Evolutionary conservation across 306 rosid genomes (phyloP).

Genomic region (Benincasa hispida): DNA sequence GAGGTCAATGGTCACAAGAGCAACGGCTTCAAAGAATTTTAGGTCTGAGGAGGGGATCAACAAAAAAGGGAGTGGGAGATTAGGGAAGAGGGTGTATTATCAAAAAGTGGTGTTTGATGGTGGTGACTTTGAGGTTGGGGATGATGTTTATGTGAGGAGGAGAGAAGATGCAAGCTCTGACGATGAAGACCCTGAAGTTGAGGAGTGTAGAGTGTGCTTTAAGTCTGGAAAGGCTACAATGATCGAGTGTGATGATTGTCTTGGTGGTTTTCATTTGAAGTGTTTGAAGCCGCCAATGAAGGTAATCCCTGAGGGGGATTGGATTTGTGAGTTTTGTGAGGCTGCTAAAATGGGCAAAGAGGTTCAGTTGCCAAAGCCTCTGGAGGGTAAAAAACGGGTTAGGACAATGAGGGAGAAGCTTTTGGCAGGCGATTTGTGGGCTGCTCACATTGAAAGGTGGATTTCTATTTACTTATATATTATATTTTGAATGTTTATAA

Average conservation of each 20-base stretch:
- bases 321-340: constrained; percentile 64
- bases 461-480: not conserved
- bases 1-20: constrained; percentile 30
- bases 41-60: constrained; percentile 7
- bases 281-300: constrained; percentile 71
- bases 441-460: constrained; percentile 55
- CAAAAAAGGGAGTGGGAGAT: not conserved
- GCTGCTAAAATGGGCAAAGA: constrained; percentile 51
- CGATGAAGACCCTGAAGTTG: constrained; percentile 48
- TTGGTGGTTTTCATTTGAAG: constrained; percentile 77
- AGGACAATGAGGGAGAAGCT: constrained; percentile 82
- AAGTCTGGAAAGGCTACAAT: constrained; percentile 35
- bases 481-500: not conserved
- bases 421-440: constrained; percentile 77
- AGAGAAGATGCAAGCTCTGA: constrained; percentile 63
- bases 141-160: constrained; percentile 69
- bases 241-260: constrained; percentile 91
- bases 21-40: constrained; percentile 19
- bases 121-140: constrained; percentile 66
- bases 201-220: constrained; percentile 75
- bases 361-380: constrained; percentile 44
- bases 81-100: constrained; percentile 34
- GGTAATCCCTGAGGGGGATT: constrained; percentile 83
- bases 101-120: constrained; percentile 72
- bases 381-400: constrained; percentile 44